A percentile compares a stretch with the other conserved stretches of the same genome.
Evolutionary conservation across 164 flowering plant genomes (phyloP).

Genomic region (Amborella trichopoda): DNA sequence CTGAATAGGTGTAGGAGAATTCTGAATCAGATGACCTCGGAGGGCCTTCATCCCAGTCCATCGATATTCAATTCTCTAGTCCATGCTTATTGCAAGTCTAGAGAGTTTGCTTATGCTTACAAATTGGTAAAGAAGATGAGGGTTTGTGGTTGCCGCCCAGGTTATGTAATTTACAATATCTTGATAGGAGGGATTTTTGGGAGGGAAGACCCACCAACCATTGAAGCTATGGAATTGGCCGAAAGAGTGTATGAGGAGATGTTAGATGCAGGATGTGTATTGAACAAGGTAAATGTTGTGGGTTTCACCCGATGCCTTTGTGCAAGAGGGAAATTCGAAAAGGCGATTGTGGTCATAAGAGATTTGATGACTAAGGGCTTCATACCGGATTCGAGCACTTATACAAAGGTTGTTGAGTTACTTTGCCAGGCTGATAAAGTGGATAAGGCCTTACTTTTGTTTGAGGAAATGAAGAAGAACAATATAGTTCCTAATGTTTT

Average conservation of each 20-base stretch:
- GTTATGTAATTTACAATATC: slow-evolving; percentile 78
- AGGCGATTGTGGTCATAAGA: slow-evolving; percentile 47
- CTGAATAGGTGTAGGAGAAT: slow-evolving; percentile 83
- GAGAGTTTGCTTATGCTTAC: slow-evolving; percentile 67
- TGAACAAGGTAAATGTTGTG: slow-evolving; percentile 70
- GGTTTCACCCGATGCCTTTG: slow-evolving; percentile 71
- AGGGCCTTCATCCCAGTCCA: slow-evolving; percentile 79
- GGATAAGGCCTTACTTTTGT: slow-evolving; percentile 61
- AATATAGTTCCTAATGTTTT: slow-evolving; percentile 69
- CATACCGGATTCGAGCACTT: slow-evolving; percentile 64
- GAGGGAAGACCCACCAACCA: slow-evolving; percentile 45
- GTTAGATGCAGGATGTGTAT: slow-evolving; percentile 46
- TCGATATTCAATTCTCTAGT: slow-evolving; percentile 63
- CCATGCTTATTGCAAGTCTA: slow-evolving; percentile 57
- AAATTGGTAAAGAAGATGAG: slow-evolving; percentile 71
- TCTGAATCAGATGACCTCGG: slow-evolving; percentile 73
- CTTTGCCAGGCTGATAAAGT: slow-evolving; percentile 62
- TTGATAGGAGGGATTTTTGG: slow-evolving; percentile 77
- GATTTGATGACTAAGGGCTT: slow-evolving; percentile 90
- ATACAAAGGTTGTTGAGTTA: slow-evolving; percentile 59
- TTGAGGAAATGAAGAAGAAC: slow-evolving; percentile 68
- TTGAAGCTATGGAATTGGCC: slow-evolving; percentile 49
- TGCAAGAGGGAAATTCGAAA: slow-evolving; percentile 60
- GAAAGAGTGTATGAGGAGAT: slow-evolving; percentile 68
- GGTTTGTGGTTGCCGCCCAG: slow-evolving; percentile 48